Evolutionary conservation across 169 alveolate species (phyloP).

Genomic region (Plasmodium relictum): DNA sequence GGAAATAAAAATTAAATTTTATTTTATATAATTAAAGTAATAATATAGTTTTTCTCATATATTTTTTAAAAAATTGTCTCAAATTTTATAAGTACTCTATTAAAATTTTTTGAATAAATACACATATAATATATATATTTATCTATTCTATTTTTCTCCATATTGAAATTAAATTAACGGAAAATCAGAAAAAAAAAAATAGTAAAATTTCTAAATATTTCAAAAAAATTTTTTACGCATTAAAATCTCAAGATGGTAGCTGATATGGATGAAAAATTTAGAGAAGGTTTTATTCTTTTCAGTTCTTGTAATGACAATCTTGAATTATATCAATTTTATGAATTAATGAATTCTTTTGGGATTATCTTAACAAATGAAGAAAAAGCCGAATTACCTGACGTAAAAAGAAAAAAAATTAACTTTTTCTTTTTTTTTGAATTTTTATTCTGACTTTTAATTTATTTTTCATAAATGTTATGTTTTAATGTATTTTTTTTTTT

Average conservation of each 20-base stretch:
- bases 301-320: constrained; percentile 48
- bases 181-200: too few species aligned
- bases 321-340: constrained; percentile 36
- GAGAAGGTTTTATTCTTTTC: constrained; percentile 68
- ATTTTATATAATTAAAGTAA: too few species aligned
- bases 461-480: not conserved
- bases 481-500: not conserved
- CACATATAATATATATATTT: too few species aligned
- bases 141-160: too few species aligned
- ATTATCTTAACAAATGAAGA: constrained; percentile 48
- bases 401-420: not conserved
- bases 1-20: too few species aligned
- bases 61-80: too few species aligned
- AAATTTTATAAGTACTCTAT: too few species aligned
- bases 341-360: constrained; percentile 62
- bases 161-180: too few species aligned
- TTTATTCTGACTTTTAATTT: not conserved
- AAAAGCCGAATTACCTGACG: constrained; percentile 38
- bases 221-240: too few species aligned
- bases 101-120: too few species aligned
- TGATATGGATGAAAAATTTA: constrained; percentile 71
- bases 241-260: not conserved
- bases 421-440: not conserved
- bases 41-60: too few species aligned
- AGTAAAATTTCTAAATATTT: too few species aligned